Evolutionary conservation across 2,329 filamentous ascomycete genomes (phyloP), one percentile per base, ranked within the genome.

Genomic region (Aspergillus fischeri): DNA sequence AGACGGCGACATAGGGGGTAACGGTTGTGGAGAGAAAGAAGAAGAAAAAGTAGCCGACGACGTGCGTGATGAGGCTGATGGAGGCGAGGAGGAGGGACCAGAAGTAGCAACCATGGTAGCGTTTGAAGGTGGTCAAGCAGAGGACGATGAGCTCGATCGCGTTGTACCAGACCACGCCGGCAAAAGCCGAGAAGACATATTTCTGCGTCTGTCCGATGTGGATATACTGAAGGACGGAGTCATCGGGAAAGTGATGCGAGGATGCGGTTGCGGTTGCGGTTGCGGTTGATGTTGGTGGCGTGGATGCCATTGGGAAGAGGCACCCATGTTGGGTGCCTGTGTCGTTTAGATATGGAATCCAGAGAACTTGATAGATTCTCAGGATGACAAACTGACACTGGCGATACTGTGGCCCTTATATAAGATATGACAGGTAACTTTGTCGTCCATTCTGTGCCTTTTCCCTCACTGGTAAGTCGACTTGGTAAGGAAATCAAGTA

Each of bases 71-170:
- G 35, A 79, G 72, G 29, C 75, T 74, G 17, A 62, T 27, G 20
- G 76, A 74, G 5, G 78, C 67, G n/a, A 76, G 57, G 17, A 80
- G 63, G 41, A 78, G 62, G 58, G 73, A 76, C 73, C 75, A 80
- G 62, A 80, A 81, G 62, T 81, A 81, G 9, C 78, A 70, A 1
- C 77, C 75, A 4, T 59, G 65, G 47, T 72, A 74, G 41, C 67
- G 67, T 48, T 70, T 75, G 64, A 81, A 81, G 4, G 77, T 77
- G 56, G 73, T 67, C 53, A 78, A 75, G 52, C 78, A 70, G 53
- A 78, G 70, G 32, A 79, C 60, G 14, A 66, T 52, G 2, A 68
- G 58, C 24, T 68, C 66, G 45, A 68, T 60, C 20, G 63, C 52
- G 54, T 67, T 67, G 49, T 67, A 67, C 60, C 61, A 65, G 21